phyloP scores from a whole-genome alignment of 331 rosid genomes.

The Pyracantha coccinea region DNA sequence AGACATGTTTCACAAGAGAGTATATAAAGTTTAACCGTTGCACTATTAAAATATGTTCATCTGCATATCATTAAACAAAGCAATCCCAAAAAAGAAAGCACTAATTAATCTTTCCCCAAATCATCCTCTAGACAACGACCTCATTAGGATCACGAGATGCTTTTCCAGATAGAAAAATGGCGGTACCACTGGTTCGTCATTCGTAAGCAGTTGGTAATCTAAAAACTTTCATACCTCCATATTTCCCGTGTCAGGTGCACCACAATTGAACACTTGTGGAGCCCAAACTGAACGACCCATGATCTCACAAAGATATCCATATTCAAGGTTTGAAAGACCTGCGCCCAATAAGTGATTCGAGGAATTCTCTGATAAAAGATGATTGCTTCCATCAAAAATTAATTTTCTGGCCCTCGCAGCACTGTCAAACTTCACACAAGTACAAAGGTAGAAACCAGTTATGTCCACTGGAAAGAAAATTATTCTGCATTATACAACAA shows the following conservation, averaged over 20 bases:
- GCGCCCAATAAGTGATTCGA: constrained; percentile 65
- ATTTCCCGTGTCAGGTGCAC: constrained; percentile 96
- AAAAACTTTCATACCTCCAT: constrained; percentile 72
- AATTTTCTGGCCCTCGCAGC: constrained; percentile 77
- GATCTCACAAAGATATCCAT: constrained; percentile 91
- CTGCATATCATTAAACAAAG: neutral
- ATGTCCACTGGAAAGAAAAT: neutral
- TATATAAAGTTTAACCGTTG: neutral
- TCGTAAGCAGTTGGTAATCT: constrained; percentile 8
- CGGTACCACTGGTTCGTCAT: constrained; percentile 1
- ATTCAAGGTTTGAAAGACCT: constrained; percentile 94
- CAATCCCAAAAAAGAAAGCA: neutral
- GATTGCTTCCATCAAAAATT: constrained; percentile 47
- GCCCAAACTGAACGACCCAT: constrained; percentile 99
- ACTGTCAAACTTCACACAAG: constrained; percentile 71
- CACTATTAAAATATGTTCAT: neutral
- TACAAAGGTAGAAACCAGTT: constrained; percentile 1
- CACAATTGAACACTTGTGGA: constrained; percentile 90
- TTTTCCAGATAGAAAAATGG: neutral
- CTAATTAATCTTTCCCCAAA: neutral
- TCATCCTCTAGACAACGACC: neutral
- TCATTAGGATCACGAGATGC: neutral
- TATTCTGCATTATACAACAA: neutral
- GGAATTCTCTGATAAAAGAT: constrained; percentile 23
- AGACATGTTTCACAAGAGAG: neutral